Evolutionary conservation across 768 basidiomycete genomes (phyloP).

Genomic region (Glaciozyma martinii): DNA sequence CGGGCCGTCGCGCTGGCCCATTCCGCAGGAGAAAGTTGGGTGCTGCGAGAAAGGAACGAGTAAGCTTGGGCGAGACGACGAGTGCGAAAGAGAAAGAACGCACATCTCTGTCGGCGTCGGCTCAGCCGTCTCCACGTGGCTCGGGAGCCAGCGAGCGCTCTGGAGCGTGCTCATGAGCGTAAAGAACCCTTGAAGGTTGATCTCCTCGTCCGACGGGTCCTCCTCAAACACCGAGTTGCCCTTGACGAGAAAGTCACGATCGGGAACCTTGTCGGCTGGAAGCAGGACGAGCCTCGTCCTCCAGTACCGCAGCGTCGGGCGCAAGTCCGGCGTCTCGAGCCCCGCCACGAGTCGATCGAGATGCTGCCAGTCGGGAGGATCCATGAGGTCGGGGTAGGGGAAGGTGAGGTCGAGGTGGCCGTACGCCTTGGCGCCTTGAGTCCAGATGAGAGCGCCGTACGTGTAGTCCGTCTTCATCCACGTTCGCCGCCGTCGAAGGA

Average conservation of each 20-base stretch:
- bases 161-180: constrained; percentile 82
- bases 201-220: constrained; percentile 72
- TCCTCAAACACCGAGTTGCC: constrained; percentile 47
- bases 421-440: constrained; percentile 9
- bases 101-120: constrained; percentile 25
- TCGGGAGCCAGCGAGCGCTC: constrained; percentile 65
- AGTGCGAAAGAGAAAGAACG: background rate
- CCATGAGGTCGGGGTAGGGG: constrained; percentile 28
- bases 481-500: constrained; percentile 61
- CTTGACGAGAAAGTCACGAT: constrained; percentile 42
- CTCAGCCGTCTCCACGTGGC: constrained; percentile 48
- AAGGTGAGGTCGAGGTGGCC: constrained; percentile 12
- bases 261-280: constrained; percentile 58
- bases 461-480: constrained; percentile 51
- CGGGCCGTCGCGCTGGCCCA: constrained; percentile 16
- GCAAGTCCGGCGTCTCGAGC: constrained; percentile 68
- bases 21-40: constrained; percentile 17
- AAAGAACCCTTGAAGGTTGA: constrained; percentile 77
- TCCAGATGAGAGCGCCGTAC: constrained; percentile 91
- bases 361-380: constrained; percentile 37
- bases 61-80: background rate
- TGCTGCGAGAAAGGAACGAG: background rate
- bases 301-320: constrained; percentile 79
- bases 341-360: constrained; percentile 37
- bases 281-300: constrained; percentile 87